Percentiles rank a stretch among this genome's conserved stretches.
Conservation (phyloP, 176 grass and related monocot genomes). For the Carex pumila region DNA sequence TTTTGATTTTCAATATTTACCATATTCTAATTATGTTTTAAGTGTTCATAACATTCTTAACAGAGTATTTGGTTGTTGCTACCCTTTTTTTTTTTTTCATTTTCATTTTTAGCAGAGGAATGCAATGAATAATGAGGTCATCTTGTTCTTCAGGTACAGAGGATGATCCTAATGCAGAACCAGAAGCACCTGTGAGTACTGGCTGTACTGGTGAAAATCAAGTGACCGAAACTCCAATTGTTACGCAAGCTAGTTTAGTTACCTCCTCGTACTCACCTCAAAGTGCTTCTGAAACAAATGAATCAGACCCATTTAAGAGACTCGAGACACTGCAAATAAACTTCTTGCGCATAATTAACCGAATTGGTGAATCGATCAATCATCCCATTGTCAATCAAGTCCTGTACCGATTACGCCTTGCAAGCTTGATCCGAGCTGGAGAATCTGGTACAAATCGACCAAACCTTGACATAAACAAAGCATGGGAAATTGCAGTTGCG, state of each 20-base stretch:
- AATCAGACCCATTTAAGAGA: conserved; percentile 35
- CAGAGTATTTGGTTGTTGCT: neutral
- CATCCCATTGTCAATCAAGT: conserved; percentile 67
- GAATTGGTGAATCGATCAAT: conserved; percentile 57
- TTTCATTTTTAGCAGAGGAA: neutral
- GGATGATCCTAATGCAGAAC: conserved; percentile 11
- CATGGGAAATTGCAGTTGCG: conserved; percentile 55
- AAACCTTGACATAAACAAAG: conserved; percentile 55
- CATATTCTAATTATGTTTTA: neutral
- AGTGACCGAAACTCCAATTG: neutral
- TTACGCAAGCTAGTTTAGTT: conserved; percentile 2
- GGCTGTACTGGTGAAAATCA: neutral
- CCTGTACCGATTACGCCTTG: conserved; percentile 66
- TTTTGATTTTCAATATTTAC: neutral
- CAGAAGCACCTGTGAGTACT: neutral
- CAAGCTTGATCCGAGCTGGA: conserved; percentile 64
- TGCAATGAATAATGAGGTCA: neutral
- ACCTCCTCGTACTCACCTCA: neutral
- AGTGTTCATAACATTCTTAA: neutral
- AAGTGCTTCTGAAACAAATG: neutral
- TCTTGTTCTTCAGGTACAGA: conserved; percentile 11
- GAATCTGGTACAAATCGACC: conserved; percentile 35
- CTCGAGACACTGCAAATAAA: conserved; percentile 75
- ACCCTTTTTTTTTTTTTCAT: neutral
- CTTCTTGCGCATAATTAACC: conserved; percentile 74